Evolutionary conservation across 768 basidiomycete genomes (phyloP).

Genomic region (Mycena vitilis): DNA sequence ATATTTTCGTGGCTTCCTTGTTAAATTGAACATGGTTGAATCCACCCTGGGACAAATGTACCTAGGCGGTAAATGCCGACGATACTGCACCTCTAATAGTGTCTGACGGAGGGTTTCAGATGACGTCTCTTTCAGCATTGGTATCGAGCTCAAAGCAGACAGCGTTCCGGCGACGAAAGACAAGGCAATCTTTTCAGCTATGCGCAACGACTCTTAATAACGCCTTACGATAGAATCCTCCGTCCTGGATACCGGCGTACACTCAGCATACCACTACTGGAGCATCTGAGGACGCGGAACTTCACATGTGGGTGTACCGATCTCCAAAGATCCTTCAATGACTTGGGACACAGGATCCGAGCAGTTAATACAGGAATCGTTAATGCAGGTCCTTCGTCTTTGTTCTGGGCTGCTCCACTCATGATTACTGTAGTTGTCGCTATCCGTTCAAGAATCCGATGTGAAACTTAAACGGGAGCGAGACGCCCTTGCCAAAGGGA

Average conservation of each 20-base stretch:
- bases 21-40: conserved; percentile 85
- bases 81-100: not conserved
- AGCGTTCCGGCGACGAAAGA: conserved; percentile 63
- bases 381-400: conserved; percentile 60
- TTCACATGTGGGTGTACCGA: conserved; percentile 58
- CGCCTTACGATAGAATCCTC: conserved; percentile 61
- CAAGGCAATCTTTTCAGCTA: conserved; percentile 48
- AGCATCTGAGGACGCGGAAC: conserved; percentile 71
- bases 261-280: conserved; percentile 76
- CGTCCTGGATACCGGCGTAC: conserved; percentile 85
- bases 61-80: conserved; percentile 56
- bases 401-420: not conserved
- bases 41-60: conserved; percentile 72
- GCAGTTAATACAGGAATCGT: conserved; percentile 88
- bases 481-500: conserved; percentile 17
- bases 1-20: conserved; percentile 85
- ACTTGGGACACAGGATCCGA: conserved; percentile 54
- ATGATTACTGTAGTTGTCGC: conserved; percentile 63
- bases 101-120: conserved; percentile 48
- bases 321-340: not conserved
- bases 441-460: conserved; percentile 85
- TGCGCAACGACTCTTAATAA: not conserved
- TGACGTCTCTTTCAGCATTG: conserved; percentile 82
- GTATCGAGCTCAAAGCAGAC: conserved; percentile 84
- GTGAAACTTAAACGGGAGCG: conserved; percentile 65